Evolutionary conservation across 345 rosid species (phyloP).

Genomic region (Noccaea caerulescens): DNA sequence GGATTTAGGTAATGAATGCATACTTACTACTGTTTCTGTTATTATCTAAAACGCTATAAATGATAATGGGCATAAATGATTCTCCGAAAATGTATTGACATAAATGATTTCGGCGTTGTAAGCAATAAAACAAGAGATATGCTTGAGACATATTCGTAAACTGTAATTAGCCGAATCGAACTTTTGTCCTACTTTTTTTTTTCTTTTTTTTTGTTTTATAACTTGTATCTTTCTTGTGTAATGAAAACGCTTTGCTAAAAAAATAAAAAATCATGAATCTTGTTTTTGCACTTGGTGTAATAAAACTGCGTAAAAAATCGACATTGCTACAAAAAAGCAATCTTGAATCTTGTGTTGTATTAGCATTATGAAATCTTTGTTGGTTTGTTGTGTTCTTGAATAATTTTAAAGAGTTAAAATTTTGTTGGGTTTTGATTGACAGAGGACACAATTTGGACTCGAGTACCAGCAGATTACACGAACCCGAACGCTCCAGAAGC

Average conservation of each 20-base stretch:
- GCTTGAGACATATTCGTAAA: neutral
- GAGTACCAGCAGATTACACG: slow-evolving; percentile 71
- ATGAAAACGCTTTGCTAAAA: too few species aligned
- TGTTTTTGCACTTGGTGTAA: neutral
- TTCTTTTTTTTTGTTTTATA: too few species aligned
- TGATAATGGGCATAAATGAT: too few species aligned
- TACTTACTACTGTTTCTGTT: neutral
- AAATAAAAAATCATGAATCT: too few species aligned
- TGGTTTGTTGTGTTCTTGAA: slow-evolving; percentile 2
- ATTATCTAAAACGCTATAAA: too few species aligned
- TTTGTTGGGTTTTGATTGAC: slow-evolving; percentile 27
- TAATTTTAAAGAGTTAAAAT: neutral
- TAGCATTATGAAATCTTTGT: neutral
- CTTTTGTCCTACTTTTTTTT: neutral
- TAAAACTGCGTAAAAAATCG: neutral
- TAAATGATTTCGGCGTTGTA: neutral
- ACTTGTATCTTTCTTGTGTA: too few species aligned
- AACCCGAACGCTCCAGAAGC: slow-evolving; percentile 67
- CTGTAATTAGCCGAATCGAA: neutral
- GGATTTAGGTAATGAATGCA: slow-evolving; percentile 32
- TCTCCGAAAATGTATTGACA: neutral
- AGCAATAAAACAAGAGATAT: slow-evolving; percentile 12
- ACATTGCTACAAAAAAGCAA: neutral
- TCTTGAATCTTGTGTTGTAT: neutral
- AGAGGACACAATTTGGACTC: slow-evolving; percentile 95